Percentiles rank a stretch among this genome's conserved stretches.
phyloP scores from a whole-genome alignment of 2,329 filamentous ascomycete species.

The Plenodomus biglobosus region DNA sequence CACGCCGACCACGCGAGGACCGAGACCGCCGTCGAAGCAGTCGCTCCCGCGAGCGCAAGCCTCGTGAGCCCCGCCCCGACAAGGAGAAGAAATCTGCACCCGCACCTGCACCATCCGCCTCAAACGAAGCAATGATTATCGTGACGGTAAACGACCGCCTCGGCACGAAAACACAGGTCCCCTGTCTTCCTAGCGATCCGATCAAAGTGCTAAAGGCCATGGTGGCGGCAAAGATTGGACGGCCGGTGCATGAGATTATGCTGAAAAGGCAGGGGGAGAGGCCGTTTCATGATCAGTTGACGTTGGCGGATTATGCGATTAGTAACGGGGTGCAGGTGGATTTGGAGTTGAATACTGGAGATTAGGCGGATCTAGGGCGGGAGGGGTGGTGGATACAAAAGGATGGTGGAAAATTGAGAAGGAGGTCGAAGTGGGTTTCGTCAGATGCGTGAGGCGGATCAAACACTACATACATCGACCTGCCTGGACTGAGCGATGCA shows the following conservation, averaged over 20 bases:
- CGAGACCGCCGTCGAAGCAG: background rate
- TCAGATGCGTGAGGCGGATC: background rate
- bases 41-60: background rate
- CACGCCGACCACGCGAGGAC: background rate
- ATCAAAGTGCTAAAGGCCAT: slow-evolving; percentile 87
- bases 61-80: slow-evolving; percentile 18
- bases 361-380: slow-evolving; percentile 22
- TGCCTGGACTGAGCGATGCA: too few species aligned
- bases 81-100: slow-evolving; percentile 11
- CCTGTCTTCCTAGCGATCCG: slow-evolving; percentile 80
- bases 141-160: slow-evolving; percentile 94
- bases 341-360: slow-evolving; percentile 46
- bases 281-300: slow-evolving; percentile 90
- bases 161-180: slow-evolving; percentile 92
- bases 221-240: slow-evolving; percentile 84
- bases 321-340: slow-evolving; percentile 76
- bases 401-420: too few species aligned
- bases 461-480: too few species aligned
- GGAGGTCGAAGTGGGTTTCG: background rate
- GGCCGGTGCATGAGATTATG: slow-evolving; percentile 87
- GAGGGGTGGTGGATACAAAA: background rate
- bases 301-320: slow-evolving; percentile 88
- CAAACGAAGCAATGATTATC: slow-evolving; percentile 80
- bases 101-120: slow-evolving; percentile 26
- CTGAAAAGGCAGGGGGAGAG: slow-evolving; percentile 88